Conservation (phyloP, 139 green algal genomes). For the Asterochloris sp. region DNA sequence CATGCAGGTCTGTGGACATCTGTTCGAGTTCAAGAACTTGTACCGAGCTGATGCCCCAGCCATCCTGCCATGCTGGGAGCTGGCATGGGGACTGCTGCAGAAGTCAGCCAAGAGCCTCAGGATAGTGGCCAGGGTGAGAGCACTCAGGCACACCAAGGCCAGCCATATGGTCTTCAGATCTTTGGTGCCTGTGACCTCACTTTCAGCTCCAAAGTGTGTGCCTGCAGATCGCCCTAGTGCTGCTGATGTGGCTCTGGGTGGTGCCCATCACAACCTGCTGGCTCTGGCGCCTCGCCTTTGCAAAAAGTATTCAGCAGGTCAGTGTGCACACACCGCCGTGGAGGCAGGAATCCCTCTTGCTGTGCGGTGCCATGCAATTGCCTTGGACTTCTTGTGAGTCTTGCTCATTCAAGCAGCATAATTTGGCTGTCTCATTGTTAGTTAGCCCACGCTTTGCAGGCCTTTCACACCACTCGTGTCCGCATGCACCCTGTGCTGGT, state of each 20-base stretch:
- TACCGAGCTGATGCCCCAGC: slow-evolving; percentile 50
- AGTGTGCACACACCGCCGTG: neutral
- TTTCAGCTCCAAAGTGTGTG: neutral
- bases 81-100: slow-evolving; percentile 35
- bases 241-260: slow-evolving; percentile 48
- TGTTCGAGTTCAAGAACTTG: slow-evolving; percentile 59
- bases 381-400: neutral
- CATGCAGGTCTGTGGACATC: slow-evolving; percentile 54
- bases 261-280: slow-evolving; percentile 52
- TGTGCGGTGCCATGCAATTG: neutral
- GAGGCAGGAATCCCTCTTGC: neutral
- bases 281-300: slow-evolving; percentile 47
- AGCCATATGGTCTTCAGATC: neutral
- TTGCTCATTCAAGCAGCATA: neutral
- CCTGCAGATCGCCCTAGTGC: slow-evolving; percentile 41
- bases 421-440: neutral
- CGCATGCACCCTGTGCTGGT: slow-evolving; percentile 24
- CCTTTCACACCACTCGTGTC: neutral
- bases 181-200: neutral
- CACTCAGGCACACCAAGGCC: neutral
- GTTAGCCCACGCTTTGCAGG: slow-evolving; percentile 2
- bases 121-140: slow-evolving; percentile 28
- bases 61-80: slow-evolving; percentile 39
- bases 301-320: slow-evolving; percentile 9
- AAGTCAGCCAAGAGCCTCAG: slow-evolving; percentile 7